Evolutionary conservation across 2,329 filamentous ascomycete species (phyloP), one percentile per base, ranked within the genome.

Genomic region (Arthroderma sp.): DNA sequence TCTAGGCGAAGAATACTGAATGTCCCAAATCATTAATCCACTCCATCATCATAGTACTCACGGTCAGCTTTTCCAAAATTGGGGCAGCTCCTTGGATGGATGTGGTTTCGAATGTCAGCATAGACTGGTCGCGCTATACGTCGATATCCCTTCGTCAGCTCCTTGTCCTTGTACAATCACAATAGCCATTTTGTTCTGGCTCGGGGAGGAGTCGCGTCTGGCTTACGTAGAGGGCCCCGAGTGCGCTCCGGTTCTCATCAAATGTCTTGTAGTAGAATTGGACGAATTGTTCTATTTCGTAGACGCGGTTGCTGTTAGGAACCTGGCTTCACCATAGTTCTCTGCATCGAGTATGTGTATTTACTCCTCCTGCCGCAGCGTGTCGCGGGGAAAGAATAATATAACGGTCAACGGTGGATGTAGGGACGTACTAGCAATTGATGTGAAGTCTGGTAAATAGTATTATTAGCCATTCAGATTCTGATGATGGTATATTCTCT

Each of bases 221-320:
- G 54, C 23, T 57, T 82, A 95, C 91, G 79, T 96, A 97, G 76
- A 96, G 88, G 61, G 75, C 68, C 13, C 73, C 74, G 44, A 96
- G 81, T 55, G 70, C 66, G 57, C 74, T 74, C 67, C 90, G 85
- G 74, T 91, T 79, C 61, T 69, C 62, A 72, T 95, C 90, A 75
- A 96, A 95, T 60, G 84, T 85, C 68, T 85, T 79, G 81, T 95
- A 96, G 83, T 96, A 97, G 79, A 86, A 91, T 60, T 84, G 70
- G 64, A 91, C 85, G 75, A 97, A 96, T 76, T 94, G 82, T 72
- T 85, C 91, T 96, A 69, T 67, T 59, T 19, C 33, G 17, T 25
- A 23, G 38, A 33, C 8, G 47, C 47, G 47, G 17, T 58, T 66
- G 64, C 41, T 23, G 49, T 54, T 41, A 54, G 52, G 28, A 19